Conservation (phyloP, 2,329 filamentous ascomycete genomes). For the Pestalotiopsis sp. region DNA sequence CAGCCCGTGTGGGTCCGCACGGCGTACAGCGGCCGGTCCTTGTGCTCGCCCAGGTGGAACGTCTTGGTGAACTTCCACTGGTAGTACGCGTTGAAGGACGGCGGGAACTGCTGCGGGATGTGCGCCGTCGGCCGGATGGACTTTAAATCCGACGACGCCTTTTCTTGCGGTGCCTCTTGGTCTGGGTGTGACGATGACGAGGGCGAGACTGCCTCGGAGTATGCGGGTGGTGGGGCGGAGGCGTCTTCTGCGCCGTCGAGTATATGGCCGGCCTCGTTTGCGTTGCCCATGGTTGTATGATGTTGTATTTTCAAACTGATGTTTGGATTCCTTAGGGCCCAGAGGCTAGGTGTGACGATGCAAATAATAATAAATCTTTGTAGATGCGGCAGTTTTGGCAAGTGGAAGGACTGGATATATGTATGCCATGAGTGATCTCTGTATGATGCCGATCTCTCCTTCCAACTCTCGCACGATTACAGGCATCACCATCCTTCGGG, state of each 20-base stretch:
- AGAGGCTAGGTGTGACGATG: not conserved
- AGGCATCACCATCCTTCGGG: not conserved
- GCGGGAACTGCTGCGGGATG: constrained; percentile 4
- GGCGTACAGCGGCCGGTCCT: constrained; percentile 22
- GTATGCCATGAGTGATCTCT: not conserved
- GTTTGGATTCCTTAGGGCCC: not conserved
- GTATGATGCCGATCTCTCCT: not conserved
- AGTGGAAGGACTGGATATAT: not conserved
- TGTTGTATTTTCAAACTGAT: not conserved
- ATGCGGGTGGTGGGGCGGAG: constrained; percentile 5
- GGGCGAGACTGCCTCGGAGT: not conserved
- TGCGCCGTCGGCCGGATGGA: not conserved
- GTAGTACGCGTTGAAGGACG: constrained; percentile 8
- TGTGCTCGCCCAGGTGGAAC: constrained; percentile 23
- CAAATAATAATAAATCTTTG: not conserved
- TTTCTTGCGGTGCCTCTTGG: not conserved
- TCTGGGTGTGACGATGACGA: not conserved
- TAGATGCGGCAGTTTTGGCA: not conserved
- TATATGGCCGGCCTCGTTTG: not conserved
- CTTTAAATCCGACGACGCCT: not conserved
- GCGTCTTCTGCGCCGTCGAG: not conserved
- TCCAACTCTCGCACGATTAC: not conserved
- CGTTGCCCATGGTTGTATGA: not conserved
- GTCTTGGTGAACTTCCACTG: constrained; percentile 13
- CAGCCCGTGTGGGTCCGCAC: constrained; percentile 19